Evolutionary conservation across 2,329 filamentous ascomycete genomes (phyloP).

Genomic region (Phaeomoniella chlamydospora): DNA sequence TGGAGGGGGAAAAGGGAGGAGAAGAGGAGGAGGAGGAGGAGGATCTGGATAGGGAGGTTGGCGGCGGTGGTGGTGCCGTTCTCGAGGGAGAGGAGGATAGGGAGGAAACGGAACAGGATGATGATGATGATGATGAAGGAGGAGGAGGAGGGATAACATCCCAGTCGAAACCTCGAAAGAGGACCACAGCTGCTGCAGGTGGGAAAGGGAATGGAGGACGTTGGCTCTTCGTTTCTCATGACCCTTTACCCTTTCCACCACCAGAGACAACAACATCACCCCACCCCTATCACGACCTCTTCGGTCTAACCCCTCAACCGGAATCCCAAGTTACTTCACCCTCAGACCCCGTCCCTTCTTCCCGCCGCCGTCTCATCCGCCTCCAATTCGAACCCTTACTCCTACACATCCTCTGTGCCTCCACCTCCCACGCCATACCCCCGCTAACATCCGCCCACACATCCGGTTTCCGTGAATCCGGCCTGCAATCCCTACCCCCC

Average conservation of each 20-base stretch:
- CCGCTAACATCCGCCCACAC: slow-evolving; percentile 62
- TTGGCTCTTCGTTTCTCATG: slow-evolving; percentile 84
- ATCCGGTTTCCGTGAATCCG: slow-evolving; percentile 82
- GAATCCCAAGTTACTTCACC: too few relatives aligned
- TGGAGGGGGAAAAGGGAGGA: slow-evolving; percentile 59
- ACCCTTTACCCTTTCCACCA: slow-evolving; percentile 37
- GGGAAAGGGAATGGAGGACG: slow-evolving; percentile 73
- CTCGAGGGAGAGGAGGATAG: slow-evolving; percentile 74
- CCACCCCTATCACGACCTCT: slow-evolving; percentile 14
- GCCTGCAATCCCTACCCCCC: slow-evolving; percentile 52
- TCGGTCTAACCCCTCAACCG: slow-evolving; percentile 31
- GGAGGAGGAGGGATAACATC: slow-evolving; percentile 52
- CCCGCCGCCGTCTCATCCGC: slow-evolving; percentile 7
- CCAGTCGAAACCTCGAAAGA: slow-evolving; percentile 92
- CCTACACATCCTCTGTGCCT: slow-evolving; percentile 71
- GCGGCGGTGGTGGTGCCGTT: slow-evolving; percentile 11
- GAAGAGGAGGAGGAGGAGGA: slow-evolving; percentile 83
- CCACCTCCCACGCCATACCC: slow-evolving; percentile 57
- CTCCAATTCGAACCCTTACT: slow-evolving; percentile 26
- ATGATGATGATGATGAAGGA: too few relatives aligned
- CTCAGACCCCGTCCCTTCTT: too few relatives aligned
- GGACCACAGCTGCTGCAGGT: slow-evolving; percentile 52
- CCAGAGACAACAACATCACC: slow-evolving; percentile 14
- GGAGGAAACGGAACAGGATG: slow-evolving; percentile 55
- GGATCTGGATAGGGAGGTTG: slow-evolving; percentile 5